Evolutionary conservation across 495 filamentous ascomycete species (phyloP).

Genomic region (Rusavskia elegans): DNA sequence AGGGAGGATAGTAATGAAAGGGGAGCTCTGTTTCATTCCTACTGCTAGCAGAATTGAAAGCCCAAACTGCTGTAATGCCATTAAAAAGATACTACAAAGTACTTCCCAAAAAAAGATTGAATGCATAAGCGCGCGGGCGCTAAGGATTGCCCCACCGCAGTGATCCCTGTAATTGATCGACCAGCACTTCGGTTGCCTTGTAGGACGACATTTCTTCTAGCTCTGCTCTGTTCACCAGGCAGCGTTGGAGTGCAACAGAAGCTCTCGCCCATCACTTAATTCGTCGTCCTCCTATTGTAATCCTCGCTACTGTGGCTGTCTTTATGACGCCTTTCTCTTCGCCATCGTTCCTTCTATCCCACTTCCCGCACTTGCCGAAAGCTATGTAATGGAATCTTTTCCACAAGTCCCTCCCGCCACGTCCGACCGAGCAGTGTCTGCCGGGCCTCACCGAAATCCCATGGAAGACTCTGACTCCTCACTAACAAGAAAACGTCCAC

Average conservation of each 20-base stretch:
- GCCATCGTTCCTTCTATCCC: background rate
- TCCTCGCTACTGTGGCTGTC: too few species aligned
- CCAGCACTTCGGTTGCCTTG: background rate
- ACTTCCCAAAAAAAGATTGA: background rate
- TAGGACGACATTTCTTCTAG: background rate
- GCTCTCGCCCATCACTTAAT: too few species aligned
- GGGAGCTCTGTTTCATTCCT: too few species aligned
- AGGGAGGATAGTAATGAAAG: too few species aligned
- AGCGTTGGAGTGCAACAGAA: background rate
- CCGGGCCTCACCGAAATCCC: conserved; percentile 25
- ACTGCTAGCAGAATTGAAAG: too few species aligned
- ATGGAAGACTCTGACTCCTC: conserved; percentile 41
- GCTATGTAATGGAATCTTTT: conserved; percentile 21
- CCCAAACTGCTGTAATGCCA: too few species aligned
- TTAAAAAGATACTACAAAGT: too few species aligned
- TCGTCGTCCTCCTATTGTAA: too few species aligned
- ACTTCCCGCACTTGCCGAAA: conserved; percentile 2
- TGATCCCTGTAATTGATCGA: background rate
- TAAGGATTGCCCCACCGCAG: background rate
- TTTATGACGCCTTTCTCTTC: background rate
- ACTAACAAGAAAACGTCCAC: conserved; percentile 43
- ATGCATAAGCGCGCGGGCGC: background rate
- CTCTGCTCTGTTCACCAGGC: background rate
- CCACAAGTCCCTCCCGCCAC: conserved; percentile 9
- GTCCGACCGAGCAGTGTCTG: conserved; percentile 14